Evolutionary conservation across 1,284 basidiomycete genomes (phyloP).

Genomic region (Sutorius eximius): DNA sequence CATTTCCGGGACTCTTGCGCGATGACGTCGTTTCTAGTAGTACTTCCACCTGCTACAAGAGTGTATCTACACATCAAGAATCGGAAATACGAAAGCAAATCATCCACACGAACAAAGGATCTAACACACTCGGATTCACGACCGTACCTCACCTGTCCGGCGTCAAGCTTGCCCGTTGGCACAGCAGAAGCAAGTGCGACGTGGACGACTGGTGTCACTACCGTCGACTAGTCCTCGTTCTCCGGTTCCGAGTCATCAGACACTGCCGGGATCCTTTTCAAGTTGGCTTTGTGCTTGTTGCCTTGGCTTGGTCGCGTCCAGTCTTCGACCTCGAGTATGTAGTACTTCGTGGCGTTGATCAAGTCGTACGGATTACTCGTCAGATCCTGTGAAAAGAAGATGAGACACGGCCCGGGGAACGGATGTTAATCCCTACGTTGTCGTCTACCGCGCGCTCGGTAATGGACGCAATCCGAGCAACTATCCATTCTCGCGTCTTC

Average conservation of each 20-base stretch:
- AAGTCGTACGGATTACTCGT: slow-evolving; percentile 77
- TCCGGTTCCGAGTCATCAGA: slow-evolving; percentile 31
- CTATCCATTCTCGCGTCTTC: slow-evolving; percentile 89
- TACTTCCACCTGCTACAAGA: too few species aligned
- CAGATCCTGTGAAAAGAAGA: slow-evolving; percentile 51
- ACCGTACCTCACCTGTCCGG: slow-evolving; percentile 45
- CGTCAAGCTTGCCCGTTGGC: slow-evolving; percentile 64
- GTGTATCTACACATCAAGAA: neutral
- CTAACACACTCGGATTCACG: slow-evolving; percentile 22
- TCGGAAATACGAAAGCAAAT: neutral
- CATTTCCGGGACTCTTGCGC: too few species aligned
- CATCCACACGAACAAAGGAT: neutral
- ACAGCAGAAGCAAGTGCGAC: slow-evolving; percentile 60
- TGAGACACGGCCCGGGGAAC: slow-evolving; percentile 10
- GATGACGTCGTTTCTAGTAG: too few species aligned
- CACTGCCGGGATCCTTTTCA: slow-evolving; percentile 49
- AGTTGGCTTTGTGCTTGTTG: slow-evolving; percentile 58
- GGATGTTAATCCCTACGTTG: slow-evolving; percentile 50
- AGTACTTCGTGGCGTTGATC: slow-evolving; percentile 89
- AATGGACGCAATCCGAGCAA: slow-evolving; percentile 88
- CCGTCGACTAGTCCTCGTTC: slow-evolving; percentile 36
- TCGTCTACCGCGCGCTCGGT: slow-evolving; percentile 82
- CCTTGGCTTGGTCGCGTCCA: slow-evolving; percentile 74
- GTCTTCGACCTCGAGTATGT: slow-evolving; percentile 91
- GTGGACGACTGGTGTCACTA: slow-evolving; percentile 49